These are phyloP conservation scores for Erythrophleum fordii DNA, from an alignment of 306 rosid genomes.

Conservation along the genomic window DNA sequence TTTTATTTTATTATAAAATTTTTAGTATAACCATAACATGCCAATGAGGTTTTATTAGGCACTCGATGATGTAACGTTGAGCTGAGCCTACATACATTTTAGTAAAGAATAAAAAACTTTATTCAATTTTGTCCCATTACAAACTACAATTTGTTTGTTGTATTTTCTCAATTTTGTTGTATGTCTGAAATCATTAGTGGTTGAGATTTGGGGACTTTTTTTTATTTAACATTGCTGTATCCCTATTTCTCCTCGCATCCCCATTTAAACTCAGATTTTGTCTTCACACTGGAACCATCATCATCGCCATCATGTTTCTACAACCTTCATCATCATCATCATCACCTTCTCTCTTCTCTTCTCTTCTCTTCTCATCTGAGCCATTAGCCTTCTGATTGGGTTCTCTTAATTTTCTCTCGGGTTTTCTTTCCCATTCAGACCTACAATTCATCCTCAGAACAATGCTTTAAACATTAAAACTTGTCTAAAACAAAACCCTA, in stretches of 20 bases:
- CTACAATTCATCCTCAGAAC: constrained; percentile 23
- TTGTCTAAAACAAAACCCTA: constrained; percentile 45
- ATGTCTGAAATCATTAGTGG: constrained; percentile 46
- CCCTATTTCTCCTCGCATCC: constrained; percentile 23
- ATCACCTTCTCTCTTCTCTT: background rate
- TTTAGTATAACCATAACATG: too few species aligned
- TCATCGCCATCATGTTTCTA: constrained; percentile 37
- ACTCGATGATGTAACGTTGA: background rate
- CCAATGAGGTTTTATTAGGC: background rate
- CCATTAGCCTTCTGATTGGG: constrained; percentile 16
- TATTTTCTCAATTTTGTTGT: background rate
- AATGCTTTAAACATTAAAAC: constrained; percentile 27
- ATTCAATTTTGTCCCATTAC: background rate
- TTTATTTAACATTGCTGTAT: background rate
- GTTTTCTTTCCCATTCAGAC: constrained; percentile 27
- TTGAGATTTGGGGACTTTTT: constrained; percentile 44
- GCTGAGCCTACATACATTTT: background rate
- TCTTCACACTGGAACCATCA: constrained; percentile 48
- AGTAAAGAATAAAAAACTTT: too few species aligned
- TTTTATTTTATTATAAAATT: too few species aligned
- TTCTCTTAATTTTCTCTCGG: too few species aligned
- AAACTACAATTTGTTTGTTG: background rate
- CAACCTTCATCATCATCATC: constrained; percentile 1
- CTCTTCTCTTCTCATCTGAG: constrained; percentile 28
- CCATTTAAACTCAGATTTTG: constrained; percentile 55